Evolutionary conservation across 441 rosid genomes (phyloP).

Genomic region (Syzygium syzygioides): DNA sequence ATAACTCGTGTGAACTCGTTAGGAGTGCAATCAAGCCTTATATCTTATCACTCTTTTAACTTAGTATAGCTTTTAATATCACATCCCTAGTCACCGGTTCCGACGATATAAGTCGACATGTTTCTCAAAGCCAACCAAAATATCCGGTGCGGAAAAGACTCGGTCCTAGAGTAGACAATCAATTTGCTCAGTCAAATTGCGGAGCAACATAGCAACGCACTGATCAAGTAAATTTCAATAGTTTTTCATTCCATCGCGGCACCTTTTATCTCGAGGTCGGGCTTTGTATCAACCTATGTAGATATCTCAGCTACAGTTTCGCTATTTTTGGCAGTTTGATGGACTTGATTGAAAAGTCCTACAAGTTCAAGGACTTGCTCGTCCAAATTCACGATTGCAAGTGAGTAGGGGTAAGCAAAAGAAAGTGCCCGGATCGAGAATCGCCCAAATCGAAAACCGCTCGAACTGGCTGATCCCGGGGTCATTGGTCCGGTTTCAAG

Average conservation of each 20-base stretch:
- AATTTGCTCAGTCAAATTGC: not conserved
- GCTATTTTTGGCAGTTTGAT: not conserved
- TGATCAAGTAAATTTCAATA: no score
- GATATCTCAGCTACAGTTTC: not conserved
- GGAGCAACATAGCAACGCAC: no score
- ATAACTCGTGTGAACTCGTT: not conserved
- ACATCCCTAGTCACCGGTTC: not conserved
- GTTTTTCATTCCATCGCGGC: no score
- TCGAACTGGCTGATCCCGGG: no score
- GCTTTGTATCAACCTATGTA: not conserved
- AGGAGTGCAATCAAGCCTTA: not conserved
- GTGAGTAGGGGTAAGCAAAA: not conserved
- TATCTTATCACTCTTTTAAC: not conserved
- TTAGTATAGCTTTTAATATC: not conserved
- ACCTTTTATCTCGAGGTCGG: not conserved
- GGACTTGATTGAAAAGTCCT: not conserved
- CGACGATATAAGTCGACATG: fast-evolving
- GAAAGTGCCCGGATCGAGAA: no score
- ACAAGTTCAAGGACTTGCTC: not conserved
- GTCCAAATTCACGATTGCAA: not conserved
- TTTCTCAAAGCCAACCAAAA: not conserved
- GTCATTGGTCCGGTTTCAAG: no score
- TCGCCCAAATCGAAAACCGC: no score
- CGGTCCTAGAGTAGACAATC: not conserved
- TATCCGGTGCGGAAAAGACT: not conserved